Conservation (phyloP, 2,329 filamentous ascomycete genomes). For the Trichophyton rubrum region DNA sequence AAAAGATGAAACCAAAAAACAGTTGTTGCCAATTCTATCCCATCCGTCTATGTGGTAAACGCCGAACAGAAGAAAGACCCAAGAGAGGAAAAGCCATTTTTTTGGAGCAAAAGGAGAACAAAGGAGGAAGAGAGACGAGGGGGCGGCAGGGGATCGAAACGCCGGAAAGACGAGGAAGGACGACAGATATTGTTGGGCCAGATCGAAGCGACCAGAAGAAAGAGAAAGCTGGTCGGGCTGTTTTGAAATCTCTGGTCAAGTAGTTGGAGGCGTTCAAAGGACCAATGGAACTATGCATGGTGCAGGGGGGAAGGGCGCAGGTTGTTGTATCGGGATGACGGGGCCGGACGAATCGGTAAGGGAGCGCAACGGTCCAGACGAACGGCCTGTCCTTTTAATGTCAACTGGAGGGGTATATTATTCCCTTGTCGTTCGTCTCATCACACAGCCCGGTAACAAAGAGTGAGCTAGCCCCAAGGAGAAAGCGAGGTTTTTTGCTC, state of each 20-base stretch:
- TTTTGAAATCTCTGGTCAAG: background rate
- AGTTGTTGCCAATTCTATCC: conserved; percentile 4
- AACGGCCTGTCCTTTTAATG: background rate
- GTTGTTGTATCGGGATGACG: background rate
- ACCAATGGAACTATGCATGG: background rate
- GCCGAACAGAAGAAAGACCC: background rate
- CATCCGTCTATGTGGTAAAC: conserved; percentile 2
- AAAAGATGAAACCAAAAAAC: background rate
- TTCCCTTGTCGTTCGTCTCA: too few species aligned
- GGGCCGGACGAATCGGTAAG: background rate
- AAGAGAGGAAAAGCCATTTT: conserved; percentile 4
- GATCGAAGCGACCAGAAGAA: background rate
- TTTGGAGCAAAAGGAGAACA: background rate
- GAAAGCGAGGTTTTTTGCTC: background rate
- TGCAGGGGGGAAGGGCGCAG: background rate
- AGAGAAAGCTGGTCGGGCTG: too few species aligned
- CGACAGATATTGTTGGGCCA: background rate
- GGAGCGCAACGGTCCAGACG: background rate
- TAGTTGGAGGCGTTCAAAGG: background rate
- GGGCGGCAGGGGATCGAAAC: background rate
- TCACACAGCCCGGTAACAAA: background rate
- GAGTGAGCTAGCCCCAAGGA: background rate
- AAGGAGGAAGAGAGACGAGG: background rate
- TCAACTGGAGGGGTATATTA: background rate
- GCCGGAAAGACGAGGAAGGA: background rate